A percentile compares a stretch with the other conserved stretches of the same genome.
Conservation (phyloP, 1,284 basidiomycete genomes). For the Cutaneotrichosporon sp. region DNA sequence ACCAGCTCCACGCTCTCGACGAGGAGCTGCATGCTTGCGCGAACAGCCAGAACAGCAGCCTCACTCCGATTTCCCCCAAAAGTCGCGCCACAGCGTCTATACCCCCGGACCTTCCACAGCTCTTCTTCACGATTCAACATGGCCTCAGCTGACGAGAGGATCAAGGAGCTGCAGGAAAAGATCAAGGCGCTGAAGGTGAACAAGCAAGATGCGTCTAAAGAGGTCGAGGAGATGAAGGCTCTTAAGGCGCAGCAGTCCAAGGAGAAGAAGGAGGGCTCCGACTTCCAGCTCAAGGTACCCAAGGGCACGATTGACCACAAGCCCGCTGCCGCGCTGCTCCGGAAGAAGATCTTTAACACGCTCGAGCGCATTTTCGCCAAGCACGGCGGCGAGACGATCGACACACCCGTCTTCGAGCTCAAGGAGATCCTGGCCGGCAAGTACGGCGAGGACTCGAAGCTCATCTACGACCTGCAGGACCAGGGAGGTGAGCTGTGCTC, state of each 20-base stretch:
- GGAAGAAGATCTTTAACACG: constrained; percentile 82
- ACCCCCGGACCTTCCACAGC: neutral
- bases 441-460: constrained; percentile 95
- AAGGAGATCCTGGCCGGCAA: constrained; percentile 94
- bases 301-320: constrained; percentile 96
- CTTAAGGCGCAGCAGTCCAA: constrained; percentile 38
- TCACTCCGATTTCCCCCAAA: neutral
- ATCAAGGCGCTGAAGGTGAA: constrained; percentile 47
- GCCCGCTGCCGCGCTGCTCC: constrained; percentile 87
- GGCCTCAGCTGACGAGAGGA: constrained; percentile 27
- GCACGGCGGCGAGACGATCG: constrained; percentile 87
- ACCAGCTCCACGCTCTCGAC: neutral
- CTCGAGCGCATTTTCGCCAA: constrained; percentile 84
- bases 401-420: constrained; percentile 97
- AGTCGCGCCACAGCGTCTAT: neutral
- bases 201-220: constrained; percentile 43
- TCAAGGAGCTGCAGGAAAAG: constrained; percentile 39
- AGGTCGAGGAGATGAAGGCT: constrained; percentile 46
- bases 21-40: constrained; percentile 16
- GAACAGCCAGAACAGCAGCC: constrained; percentile 1
- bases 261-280: constrained; percentile 50
- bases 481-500: constrained; percentile 98
- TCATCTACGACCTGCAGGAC: constrained; percentile 97
- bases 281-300: constrained; percentile 35
- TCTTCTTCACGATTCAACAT: constrained; percentile 3